A percentile compares a stretch with the other conserved stretches of the same genome.
These are phyloP conservation scores for Capsicum chinense DNA, from an alignment of 257 asterid genomes.

Conservation along the genomic window DNA sequence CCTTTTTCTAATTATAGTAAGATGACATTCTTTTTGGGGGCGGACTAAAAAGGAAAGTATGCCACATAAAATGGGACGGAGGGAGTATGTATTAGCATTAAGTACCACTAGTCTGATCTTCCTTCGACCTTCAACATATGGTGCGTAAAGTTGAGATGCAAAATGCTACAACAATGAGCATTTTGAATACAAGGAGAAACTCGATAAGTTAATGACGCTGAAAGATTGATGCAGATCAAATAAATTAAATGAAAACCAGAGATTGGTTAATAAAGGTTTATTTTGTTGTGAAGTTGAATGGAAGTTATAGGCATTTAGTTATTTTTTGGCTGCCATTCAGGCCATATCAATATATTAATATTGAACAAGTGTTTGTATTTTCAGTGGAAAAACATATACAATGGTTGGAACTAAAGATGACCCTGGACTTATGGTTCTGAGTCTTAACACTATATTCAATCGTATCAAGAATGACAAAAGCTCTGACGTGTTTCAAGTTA, in stretches of 20 bases:
- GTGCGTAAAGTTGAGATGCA: slow-evolving; percentile 17
- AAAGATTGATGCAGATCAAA: background rate
- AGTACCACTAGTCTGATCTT: background rate
- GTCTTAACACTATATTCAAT: slow-evolving; percentile 83
- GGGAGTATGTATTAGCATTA: background rate
- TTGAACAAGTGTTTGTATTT: slow-evolving; percentile 28
- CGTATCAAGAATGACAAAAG: slow-evolving; percentile 68
- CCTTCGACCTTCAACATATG: background rate
- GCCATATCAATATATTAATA: slow-evolving; percentile 13
- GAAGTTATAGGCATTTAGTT: background rate
- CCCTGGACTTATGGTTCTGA: slow-evolving; percentile 98
- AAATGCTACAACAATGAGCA: background rate
- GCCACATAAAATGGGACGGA: too few relatives aligned
- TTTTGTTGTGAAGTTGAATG: slow-evolving; percentile 7
- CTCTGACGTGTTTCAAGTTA: slow-evolving; percentile 73
- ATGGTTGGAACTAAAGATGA: slow-evolving; percentile 94
- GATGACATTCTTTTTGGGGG: too few relatives aligned
- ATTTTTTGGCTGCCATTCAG: background rate
- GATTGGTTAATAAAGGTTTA: background rate
- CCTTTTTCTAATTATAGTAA: too few relatives aligned
- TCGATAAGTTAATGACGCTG: background rate
- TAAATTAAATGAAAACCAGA: slow-evolving; percentile 9
- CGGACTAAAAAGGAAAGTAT: too few relatives aligned
- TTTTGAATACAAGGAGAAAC: background rate
- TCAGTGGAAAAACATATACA: slow-evolving; percentile 95